Conservation (phyloP, 1,139 yeast species). For the Debaryomycetaceae sp. region DNA sequence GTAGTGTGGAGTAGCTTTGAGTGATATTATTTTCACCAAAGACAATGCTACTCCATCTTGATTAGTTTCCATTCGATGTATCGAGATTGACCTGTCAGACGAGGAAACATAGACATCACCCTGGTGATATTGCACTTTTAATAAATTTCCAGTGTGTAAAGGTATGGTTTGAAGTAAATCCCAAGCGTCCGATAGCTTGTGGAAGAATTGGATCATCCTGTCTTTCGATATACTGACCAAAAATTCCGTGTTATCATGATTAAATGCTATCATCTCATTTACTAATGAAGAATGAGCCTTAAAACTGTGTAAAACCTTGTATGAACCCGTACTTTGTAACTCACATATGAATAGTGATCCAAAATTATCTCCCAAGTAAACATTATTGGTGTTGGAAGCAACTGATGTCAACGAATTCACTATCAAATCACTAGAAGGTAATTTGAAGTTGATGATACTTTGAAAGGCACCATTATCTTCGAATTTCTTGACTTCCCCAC, state of each 20-base stretch:
- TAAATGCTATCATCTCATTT: constrained; percentile 39
- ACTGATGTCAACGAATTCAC: constrained; percentile 25
- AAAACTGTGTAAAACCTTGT: constrained; percentile 14
- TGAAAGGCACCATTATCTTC: constrained; percentile 11
- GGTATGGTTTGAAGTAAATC: constrained; percentile 53
- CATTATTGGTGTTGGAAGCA: constrained; percentile 17
- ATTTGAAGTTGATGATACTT: constrained; percentile 12
- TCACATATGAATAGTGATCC: constrained; percentile 35
- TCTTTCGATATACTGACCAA: constrained; percentile 54
- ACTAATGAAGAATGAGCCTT: constrained; percentile 52
- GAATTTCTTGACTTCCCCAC: constrained; percentile 32
- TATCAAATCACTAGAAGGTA: constrained; percentile 27
- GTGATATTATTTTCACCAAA: constrained; percentile 46
- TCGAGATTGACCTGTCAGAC: constrained; percentile 54
- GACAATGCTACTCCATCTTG: constrained; percentile 15
- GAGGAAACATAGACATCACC: constrained; percentile 49
- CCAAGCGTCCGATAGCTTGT: constrained; percentile 32
- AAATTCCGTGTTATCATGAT: constrained; percentile 18
- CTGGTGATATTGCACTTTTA: constrained; percentile 29
- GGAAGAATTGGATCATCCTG: constrained; percentile 57
- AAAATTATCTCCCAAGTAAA: constrained; percentile 45
- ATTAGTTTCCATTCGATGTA: constrained; percentile 38
- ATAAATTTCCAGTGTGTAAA: constrained; percentile 54
- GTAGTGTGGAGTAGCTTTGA: constrained; percentile 47
- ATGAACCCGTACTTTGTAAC: constrained; percentile 7